A percentile compares a stretch with the other conserved stretches of the same genome.
Conservation (phyloP, 805 yeast genomes). For the Hanseniaspora guilliermondii region DNA sequence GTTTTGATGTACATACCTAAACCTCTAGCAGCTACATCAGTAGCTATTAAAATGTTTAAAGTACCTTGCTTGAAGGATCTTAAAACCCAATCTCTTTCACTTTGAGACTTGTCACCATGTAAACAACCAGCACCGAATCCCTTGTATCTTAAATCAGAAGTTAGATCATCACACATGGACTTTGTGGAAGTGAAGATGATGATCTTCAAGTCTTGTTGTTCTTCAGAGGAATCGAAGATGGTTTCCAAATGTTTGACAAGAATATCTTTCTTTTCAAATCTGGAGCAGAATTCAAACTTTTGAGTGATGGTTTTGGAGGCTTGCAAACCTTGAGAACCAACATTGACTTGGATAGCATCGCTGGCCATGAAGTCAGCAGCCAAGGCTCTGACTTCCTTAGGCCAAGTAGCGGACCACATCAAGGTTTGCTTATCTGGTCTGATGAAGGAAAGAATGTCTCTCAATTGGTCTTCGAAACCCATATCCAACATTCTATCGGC, state of each 20-base stretch:
- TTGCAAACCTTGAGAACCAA: slow-evolving; percentile 90
- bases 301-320: slow-evolving; percentile 96
- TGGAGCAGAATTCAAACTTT: slow-evolving; percentile 78
- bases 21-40: slow-evolving; percentile 99
- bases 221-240: slow-evolving; percentile 53
- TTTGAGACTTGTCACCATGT: slow-evolving; percentile 96
- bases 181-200: slow-evolving; percentile 92
- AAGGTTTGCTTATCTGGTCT: slow-evolving; percentile 99
- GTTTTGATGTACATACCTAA: slow-evolving; percentile 64
- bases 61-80: slow-evolving; percentile 83
- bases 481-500: slow-evolving; percentile 99
- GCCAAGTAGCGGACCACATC: slow-evolving; percentile 99
- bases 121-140: slow-evolving; percentile 99
- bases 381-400: slow-evolving; percentile 88
- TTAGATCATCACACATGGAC: slow-evolving; percentile 93
- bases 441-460: slow-evolving; percentile 94
- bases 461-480: slow-evolving; percentile 99
- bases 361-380: slow-evolving; percentile 73
- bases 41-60: slow-evolving; percentile 95
- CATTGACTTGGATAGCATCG: slow-evolving; percentile 90
- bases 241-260: slow-evolving; percentile 68
- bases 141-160: slow-evolving; percentile 80
- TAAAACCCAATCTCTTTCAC: slow-evolving; percentile 98
- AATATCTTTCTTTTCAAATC: slow-evolving; percentile 89
- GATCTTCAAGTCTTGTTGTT: slow-evolving; percentile 43